Conservation (phyloP, 75 land plant genomes). For the Sequoiadendron giganteum region DNA sequence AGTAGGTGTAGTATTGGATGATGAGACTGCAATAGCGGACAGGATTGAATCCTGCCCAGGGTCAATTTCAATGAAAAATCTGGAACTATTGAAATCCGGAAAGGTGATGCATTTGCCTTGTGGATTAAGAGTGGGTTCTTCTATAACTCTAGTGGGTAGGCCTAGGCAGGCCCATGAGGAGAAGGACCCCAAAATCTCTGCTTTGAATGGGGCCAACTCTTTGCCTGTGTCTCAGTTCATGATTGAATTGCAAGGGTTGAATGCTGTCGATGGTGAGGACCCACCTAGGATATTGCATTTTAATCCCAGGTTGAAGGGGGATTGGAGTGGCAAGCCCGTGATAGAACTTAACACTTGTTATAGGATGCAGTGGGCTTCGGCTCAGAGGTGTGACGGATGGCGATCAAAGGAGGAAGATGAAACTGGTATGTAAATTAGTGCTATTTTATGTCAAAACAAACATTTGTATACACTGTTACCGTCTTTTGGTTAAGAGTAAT, state of each 20-base stretch:
- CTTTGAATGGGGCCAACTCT: constrained; percentile 44
- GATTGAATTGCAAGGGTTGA: constrained; percentile 84
- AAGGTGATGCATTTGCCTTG: constrained; percentile 70
- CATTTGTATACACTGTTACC: neutral
- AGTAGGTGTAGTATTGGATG: constrained; percentile 26
- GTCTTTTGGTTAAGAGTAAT: neutral
- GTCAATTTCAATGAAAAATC: constrained; percentile 40
- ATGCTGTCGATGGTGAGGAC: constrained; percentile 79
- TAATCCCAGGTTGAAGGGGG: constrained; percentile 90
- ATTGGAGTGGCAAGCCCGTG: constrained; percentile 90
- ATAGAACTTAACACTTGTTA: constrained; percentile 94
- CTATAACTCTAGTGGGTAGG: constrained; percentile 67
- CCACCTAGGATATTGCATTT: constrained; percentile 88
- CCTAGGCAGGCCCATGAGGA: constrained; percentile 68
- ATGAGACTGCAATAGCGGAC: constrained; percentile 12
- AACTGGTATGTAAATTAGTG: constrained; percentile 41
- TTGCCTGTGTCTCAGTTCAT: constrained; percentile 87
- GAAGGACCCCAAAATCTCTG: constrained; percentile 55
- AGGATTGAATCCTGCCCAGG: constrained; percentile 48
- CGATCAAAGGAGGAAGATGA: constrained; percentile 66
- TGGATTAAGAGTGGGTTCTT: constrained; percentile 86
- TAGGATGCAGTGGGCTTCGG: constrained; percentile 85
- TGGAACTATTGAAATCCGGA: constrained; percentile 28
- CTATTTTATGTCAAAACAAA: neutral
- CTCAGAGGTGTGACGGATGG: constrained; percentile 81